These are phyloP conservation scores for Thermomucor indicae-seudaticae DNA, from an alignment of 371 early-diverging fungal genomes.

Conservation along the genomic window DNA sequence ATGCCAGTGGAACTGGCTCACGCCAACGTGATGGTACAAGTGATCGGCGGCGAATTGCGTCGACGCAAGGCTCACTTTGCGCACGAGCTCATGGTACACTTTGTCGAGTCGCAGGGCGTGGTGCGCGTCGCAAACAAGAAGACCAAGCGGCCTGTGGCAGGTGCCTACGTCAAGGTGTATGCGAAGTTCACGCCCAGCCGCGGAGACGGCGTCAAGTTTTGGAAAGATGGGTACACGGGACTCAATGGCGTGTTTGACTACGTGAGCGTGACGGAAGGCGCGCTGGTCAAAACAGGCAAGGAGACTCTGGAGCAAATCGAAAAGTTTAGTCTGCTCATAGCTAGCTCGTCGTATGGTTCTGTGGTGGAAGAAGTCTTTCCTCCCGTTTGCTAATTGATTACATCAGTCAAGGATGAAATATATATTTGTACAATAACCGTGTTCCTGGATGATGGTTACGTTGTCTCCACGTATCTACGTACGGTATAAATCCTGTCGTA, in stretches of 20 bases:
- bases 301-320: slow-evolving; percentile 14
- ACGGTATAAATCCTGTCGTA: no score
- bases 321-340: slow-evolving; percentile 32
- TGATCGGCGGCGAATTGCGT: slow-evolving; percentile 15
- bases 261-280: slow-evolving; percentile 44
- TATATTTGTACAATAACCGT: no score
- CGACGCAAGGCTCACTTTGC: slow-evolving; percentile 45
- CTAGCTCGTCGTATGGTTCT: slow-evolving; percentile 27
- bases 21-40: slow-evolving; percentile 28
- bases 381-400: no score
- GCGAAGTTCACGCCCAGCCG: slow-evolving; percentile 34
- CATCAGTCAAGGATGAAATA: no score
- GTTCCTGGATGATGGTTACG: no score
- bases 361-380: slow-evolving; percentile 37
- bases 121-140: slow-evolving; percentile 40
- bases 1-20: background rate
- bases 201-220: slow-evolving; percentile 37
- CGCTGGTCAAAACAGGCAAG: slow-evolving; percentile 17
- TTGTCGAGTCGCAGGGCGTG: slow-evolving; percentile 43
- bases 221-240: slow-evolving; percentile 65
- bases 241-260: slow-evolving; percentile 60
- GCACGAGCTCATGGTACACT: slow-evolving; percentile 39
- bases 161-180: slow-evolving; percentile 61
- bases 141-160: slow-evolving; percentile 36
- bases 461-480: no score